Base-by-base conservation (phyloP, 2,329 filamentous ascomycete species). In the Ophioceras dolichostomum region DNA sequence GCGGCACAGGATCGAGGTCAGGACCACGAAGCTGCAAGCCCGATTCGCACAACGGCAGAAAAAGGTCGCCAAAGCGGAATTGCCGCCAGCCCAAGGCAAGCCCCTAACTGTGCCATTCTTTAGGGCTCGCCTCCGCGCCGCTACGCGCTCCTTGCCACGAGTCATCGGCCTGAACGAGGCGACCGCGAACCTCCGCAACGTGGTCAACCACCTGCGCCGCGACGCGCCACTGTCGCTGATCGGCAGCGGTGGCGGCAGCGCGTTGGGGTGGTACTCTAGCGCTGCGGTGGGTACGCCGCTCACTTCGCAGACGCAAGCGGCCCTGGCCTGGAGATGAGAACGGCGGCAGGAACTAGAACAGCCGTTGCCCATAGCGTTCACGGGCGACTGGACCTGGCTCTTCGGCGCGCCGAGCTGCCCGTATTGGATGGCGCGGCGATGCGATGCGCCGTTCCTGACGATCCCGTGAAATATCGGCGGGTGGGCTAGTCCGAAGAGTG, bases 101-200 rank as follows among this genome's bases (percentile, higher is more conserved):
- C 22, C 22, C 22, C 66, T 76, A 41, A 69, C 67, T 24, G 61
- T 65, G 3, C 63, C 70, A 1, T 77, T 75, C 45, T 64, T 51
- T 33, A 45, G 80, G 32, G 65, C 69, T 22, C 39, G 39, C 16
- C 39, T 80, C 28, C 70, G 73, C 37, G 62, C 67, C 21, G 55
- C 58, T 4, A 69, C 68, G 26, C 74, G 74, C 0, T 47, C 54
- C 20, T 70, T 79, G 48, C n/a, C n/a, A n/a, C 73, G 75, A 1
- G 74, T 81, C 43, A 78, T 70, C 60, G 70, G 67, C 8, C 60
- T 80, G 34, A 78, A 82, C 55, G 68, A 78, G 2, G 76, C 81
- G 2, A 81, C 77, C 8, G 46, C 45, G 3, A 47, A 45, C 26
- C 40, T 46, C 4, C 36, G 40, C 28, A 46, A 42, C 21, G 72